phyloP scores from a whole-genome alignment of 2,329 filamentous ascomycete species.

The Pseudogymnoascus sp. region DNA sequence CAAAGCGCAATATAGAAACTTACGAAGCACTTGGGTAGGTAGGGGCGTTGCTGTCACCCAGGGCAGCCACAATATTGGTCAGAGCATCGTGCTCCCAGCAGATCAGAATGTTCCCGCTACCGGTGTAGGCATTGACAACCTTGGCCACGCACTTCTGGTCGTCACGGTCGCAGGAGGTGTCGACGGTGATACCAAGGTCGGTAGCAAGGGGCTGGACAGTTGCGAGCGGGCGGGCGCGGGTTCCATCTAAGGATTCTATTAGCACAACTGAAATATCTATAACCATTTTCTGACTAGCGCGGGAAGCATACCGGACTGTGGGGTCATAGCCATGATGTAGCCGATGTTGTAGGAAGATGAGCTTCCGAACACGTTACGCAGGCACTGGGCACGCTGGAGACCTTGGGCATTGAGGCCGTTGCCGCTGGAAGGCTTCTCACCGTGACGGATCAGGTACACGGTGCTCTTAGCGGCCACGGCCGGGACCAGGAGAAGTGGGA shows the following conservation, averaged over 20 bases:
- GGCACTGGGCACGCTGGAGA: slow-evolving; percentile 49
- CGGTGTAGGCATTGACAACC: slow-evolving; percentile 39
- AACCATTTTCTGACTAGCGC: background rate
- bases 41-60: slow-evolving; percentile 44
- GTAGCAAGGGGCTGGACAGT: slow-evolving; percentile 49
- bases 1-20: slow-evolving; percentile 15
- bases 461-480: slow-evolving; percentile 32
- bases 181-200: slow-evolving; percentile 47
- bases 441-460: slow-evolving; percentile 56
- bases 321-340: slow-evolving; percentile 49
- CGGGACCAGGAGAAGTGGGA: background rate
- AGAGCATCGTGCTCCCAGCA: slow-evolving; percentile 52
- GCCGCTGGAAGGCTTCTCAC: slow-evolving; percentile 48
- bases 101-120: slow-evolving; percentile 50
- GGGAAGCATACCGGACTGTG: slow-evolving; percentile 35
- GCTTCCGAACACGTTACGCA: slow-evolving; percentile 48
- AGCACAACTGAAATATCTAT: background rate
- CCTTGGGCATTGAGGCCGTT: slow-evolving; percentile 45
- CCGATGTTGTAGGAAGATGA: slow-evolving; percentile 46
- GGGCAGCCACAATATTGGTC: slow-evolving; percentile 41
- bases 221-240: slow-evolving; percentile 43
- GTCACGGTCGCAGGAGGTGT: slow-evolving; percentile 48
- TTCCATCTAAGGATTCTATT: slow-evolving; percentile 35
- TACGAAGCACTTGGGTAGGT: slow-evolving; percentile 42
- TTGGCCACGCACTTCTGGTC: slow-evolving; percentile 47